phyloP scores from a whole-genome alignment of 2,329 filamentous ascomycete genomes.

The Microdochium nivale region DNA sequence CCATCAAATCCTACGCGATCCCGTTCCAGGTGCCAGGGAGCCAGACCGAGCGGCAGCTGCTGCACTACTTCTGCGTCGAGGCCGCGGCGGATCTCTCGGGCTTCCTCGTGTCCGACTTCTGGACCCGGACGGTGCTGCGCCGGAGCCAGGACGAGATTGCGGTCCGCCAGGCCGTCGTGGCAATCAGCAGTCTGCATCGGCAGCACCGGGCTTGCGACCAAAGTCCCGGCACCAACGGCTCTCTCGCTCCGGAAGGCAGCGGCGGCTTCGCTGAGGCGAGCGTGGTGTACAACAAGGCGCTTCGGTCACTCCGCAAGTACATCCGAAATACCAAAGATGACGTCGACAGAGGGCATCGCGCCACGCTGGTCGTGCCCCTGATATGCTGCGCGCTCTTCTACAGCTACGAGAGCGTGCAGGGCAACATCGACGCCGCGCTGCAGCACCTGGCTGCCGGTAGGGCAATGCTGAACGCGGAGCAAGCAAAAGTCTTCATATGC shows the following conservation, averaged over 20 bases:
- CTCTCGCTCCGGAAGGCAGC: too few relatives aligned
- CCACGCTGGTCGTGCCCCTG: slow-evolving; percentile 1
- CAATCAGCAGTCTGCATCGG: slow-evolving; percentile 7
- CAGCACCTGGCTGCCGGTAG: slow-evolving; percentile 2
- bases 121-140: slow-evolving; percentile 5
- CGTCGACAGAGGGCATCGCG: background rate
- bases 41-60: slow-evolving; percentile 6
- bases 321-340: background rate
- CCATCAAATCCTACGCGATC: slow-evolving; percentile 5
- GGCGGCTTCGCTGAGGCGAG: background rate
- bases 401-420: slow-evolving; percentile 6
- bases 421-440: slow-evolving; percentile 5
- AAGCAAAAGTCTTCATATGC: background rate
- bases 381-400: slow-evolving; percentile 8
- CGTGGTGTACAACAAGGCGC: slow-evolving; percentile 4
- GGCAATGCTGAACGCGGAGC: background rate
- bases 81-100: slow-evolving; percentile 6
- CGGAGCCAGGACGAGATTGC: slow-evolving; percentile 5
- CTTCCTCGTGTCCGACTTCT: slow-evolving; percentile 6
- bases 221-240: too few relatives aligned
- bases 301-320: slow-evolving; percentile 6
- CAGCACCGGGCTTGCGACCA: background rate
- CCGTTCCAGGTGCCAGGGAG: slow-evolving; percentile 8
- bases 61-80: slow-evolving; percentile 9
- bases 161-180: slow-evolving; percentile 7